Evolutionary conservation across 495 filamentous ascomycete genomes (phyloP), one percentile per base, ranked within the genome.

Genomic region (Lentithecium fluviatile): DNA sequence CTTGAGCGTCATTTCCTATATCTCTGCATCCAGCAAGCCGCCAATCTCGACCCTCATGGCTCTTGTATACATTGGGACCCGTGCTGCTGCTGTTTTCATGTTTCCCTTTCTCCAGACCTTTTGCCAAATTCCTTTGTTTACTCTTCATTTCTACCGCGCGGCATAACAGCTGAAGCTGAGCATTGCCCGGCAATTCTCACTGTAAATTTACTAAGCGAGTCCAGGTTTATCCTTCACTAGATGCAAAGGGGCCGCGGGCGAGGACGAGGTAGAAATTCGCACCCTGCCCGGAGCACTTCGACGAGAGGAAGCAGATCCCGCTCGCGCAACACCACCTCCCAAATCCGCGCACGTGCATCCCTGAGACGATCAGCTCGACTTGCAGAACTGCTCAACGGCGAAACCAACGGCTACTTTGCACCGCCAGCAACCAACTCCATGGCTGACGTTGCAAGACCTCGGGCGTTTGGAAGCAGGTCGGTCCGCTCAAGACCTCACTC

Each of bases 171-270:
- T 54, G 25, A 43, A 42, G 38, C 60, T 64, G 55, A 60, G 60
- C 50, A 60, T 64, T 61, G 56, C 56, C 52, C 51, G 43, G 25
- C 42, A 47, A 17, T 45, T 19, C 29, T 52, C 40, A 24, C 51
- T 43, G 52, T 53, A 55, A 56, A 45, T 52, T 57, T 52, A 60
- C 65, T 68, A 64, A 68, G 51, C 45, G 29, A 38, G 25, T 50
- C 43, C 46, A 68, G 65, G 65, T 60, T 60, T 45, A 64, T 46
- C 65, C 60, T 64, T 64, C 65, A 36, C 51, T 56, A 63, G 65
- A 68, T 68, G 65, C 65, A 59, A 68, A 68, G 60, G 60, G 65
- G 65, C 56, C 29, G 58, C 45, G 64, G 52, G 2, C 58, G 65
- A 34, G 64, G 64, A 62, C 58, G 64, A 56, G 56, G 63, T 57